Evolutionary conservation across 2,329 filamentous ascomycete genomes (phyloP).

Genomic region (Hypoxylon sp.): DNA sequence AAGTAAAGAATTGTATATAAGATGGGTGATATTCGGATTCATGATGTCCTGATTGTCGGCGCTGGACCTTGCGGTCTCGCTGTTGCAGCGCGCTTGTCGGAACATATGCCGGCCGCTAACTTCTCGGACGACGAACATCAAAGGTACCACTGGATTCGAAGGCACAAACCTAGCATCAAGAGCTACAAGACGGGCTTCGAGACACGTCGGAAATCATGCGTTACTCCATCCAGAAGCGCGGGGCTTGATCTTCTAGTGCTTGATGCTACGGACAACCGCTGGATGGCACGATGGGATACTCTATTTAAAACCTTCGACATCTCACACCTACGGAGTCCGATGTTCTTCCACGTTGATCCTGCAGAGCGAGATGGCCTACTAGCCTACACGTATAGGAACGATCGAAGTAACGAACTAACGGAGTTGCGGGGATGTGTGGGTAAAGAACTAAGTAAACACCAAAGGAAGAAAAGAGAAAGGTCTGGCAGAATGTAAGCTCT

Average conservation of each 20-base stretch:
- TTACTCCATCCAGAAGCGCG: conserved; percentile 38
- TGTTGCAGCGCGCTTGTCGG: conserved; percentile 78
- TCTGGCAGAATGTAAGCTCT: conserved; percentile 61
- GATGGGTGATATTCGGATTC: conserved; percentile 56
- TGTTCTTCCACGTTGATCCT: conserved; percentile 88
- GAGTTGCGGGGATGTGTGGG: conserved; percentile 83
- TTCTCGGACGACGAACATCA: conserved; percentile 89
- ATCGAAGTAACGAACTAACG: conserved; percentile 73
- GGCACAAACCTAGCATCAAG: conserved; percentile 74
- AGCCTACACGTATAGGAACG: conserved; percentile 74
- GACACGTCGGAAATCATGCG: conserved; percentile 53
- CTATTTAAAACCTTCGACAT: conserved; percentile 80
- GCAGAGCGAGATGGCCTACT: conserved; percentile 80
- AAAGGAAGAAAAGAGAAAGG: conserved; percentile 73
- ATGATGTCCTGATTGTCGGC: conserved; percentile 81
- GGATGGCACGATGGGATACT: conserved; percentile 80
- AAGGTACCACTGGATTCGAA: conserved; percentile 83
- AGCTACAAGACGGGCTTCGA: conserved; percentile 61
- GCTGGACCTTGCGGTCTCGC: conserved; percentile 83
- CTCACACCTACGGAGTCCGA: conserved; percentile 79
- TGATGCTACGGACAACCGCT: conserved; percentile 73
- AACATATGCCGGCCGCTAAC: conserved; percentile 81
- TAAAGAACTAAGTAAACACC: conserved; percentile 85
- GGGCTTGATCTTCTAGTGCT: conserved; percentile 71
- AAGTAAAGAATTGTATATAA: conserved; percentile 12